Evolutionary conservation across 352 stramenopile species (phyloP).

Genomic region (Phytophthora pluvialis): DNA sequence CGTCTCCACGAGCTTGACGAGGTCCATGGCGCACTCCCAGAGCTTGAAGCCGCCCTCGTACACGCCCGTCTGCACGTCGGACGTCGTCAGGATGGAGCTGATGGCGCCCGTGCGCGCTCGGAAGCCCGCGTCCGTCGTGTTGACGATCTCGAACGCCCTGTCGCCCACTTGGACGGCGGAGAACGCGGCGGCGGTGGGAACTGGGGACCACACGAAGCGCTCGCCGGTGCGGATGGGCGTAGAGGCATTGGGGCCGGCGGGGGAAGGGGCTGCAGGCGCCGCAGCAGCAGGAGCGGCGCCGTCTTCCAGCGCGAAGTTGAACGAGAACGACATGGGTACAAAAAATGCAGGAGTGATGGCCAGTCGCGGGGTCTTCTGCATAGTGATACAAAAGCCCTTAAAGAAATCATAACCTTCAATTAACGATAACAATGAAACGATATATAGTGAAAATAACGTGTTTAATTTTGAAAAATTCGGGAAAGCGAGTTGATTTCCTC

Average conservation of each 20-base stretch:
- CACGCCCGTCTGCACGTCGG: conserved; percentile 77
- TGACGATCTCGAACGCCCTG: conserved; percentile 67
- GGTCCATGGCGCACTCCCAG: conserved; percentile 83
- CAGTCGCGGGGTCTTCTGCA: background rate
- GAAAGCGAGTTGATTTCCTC: background rate
- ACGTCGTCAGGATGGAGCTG: conserved; percentile 69
- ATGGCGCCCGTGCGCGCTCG: conserved; percentile 65
- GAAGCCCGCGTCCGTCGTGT: conserved; percentile 60
- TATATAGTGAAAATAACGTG: background rate
- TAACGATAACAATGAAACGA: no score
- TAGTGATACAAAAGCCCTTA: background rate
- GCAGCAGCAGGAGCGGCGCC: background rate
- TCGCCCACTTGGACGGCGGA: conserved; percentile 39
- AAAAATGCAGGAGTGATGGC: conserved; percentile 13
- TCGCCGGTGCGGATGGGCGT: conserved; percentile 54
- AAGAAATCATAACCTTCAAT: no score
- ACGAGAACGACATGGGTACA: conserved; percentile 51
- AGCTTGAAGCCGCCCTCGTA: conserved; percentile 91
- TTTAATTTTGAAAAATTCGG: conserved; percentile 2
- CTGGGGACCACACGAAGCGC: conserved; percentile 49
- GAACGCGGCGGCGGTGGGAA: background rate
- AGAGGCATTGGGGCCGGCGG: background rate
- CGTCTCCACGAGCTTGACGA: conserved; percentile 60
- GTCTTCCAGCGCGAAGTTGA: conserved; percentile 67
- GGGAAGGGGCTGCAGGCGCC: background rate